Base-by-base conservation (phyloP, 768 basidiomycete species). In the Cyclocybe cylindracea region DNA sequence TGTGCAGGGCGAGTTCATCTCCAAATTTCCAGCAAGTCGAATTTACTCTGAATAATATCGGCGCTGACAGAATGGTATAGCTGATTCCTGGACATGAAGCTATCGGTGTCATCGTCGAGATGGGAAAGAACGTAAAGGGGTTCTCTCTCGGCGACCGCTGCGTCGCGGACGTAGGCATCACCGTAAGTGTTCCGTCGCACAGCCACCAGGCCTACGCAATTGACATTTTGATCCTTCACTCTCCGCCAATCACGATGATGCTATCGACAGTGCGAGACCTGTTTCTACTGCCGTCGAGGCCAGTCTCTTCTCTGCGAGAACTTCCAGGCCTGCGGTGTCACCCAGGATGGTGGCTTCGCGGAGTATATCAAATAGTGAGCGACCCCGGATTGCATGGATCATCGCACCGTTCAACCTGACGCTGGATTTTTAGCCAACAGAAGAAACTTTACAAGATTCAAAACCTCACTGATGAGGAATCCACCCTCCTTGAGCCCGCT, bases 281-380 rank as follows among this genome's bases (percentile, higher is more conserved):
- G 93, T 69, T 92, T 93, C 72, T 93, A 84, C 72, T 95, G 94
- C 69, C 83, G 91, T 46, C 82, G 90, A 39, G 92, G 91, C n/a
- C 74, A 90, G 62, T 79, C 83, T 14, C 75, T 94, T 8, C 72
- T 92, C 49, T 96, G 94, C 70, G 92, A 94, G 67, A 78, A 91
- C 73, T 94, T 93, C 70, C 76, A 84, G 50, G 81, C 88, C 5
- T 80, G 86, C 10, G 94, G 93, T 43, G 88, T 94, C 40, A 89
- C 85, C 14, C 71, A 80, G 59, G 85, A 89, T 55, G 93, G 93
- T 51, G 93, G 91, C 24, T 96, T 96, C 65, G 91, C 92, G 7
- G 91, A 94, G 64, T 94, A 93, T 71, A 82, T 93, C 59, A 82
- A 80, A 51, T 91, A 89, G 91, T 92, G 61, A 66, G 86, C 67